Conservation (phyloP, 2,329 filamentous ascomycete species). For the Neopestalotiopsis sp. region DNA sequence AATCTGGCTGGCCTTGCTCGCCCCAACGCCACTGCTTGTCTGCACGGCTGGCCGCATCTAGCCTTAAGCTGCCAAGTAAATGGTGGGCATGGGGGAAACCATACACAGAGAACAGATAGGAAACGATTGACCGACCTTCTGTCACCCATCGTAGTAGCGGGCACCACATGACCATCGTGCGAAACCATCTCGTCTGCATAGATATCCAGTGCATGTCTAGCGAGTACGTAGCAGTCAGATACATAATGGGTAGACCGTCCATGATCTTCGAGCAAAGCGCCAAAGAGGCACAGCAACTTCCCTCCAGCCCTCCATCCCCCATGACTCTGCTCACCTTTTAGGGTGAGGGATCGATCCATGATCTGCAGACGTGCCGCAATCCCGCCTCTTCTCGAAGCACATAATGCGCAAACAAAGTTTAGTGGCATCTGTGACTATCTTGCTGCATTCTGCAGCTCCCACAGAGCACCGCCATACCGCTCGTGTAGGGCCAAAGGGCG, state of each 20-base stretch:
- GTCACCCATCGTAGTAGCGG: too few relatives aligned
- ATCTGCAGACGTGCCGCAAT: neutral
- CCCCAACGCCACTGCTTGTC: neutral
- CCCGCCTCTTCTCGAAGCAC: slow-evolving; percentile 3
- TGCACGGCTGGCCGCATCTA: neutral
- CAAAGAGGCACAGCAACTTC: neutral
- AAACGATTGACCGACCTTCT: too few relatives aligned
- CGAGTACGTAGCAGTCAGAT: too few relatives aligned
- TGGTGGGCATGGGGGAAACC: neutral
- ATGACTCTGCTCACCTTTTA: neutral
- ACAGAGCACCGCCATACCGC: neutral
- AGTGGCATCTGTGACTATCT: neutral
- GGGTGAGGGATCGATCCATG: neutral
- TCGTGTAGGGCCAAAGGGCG: neutral
- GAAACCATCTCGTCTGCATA: too few relatives aligned
- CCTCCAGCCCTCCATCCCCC: neutral
- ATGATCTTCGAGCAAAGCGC: neutral
- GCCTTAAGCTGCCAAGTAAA: neutral
- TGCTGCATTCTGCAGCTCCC: neutral
- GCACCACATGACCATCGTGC: too few relatives aligned
- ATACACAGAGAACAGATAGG: too few relatives aligned
- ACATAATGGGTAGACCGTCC: neutral
- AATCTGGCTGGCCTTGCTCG: neutral
- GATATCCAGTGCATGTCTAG: too few relatives aligned
- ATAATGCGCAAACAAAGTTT: slow-evolving; percentile 3